Percentiles rank a stretch among this genome's conserved stretches.
Conservation (phyloP, 1,284 basidiomycete species). For the Kwoniella shivajii region DNA sequence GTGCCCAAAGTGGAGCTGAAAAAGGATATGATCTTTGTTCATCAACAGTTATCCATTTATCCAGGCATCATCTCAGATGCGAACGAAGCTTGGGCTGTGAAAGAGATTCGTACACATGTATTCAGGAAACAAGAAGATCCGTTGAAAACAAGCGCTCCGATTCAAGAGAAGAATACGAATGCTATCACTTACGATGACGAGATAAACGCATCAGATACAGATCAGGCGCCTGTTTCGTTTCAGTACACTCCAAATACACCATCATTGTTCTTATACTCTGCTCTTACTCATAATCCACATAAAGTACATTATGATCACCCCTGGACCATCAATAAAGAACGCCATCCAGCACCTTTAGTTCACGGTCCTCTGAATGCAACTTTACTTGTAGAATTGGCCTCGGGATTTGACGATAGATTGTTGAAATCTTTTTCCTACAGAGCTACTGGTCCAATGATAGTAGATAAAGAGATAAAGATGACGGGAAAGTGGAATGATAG, state of each 20-base stretch:
- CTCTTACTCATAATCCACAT: conserved; percentile 64
- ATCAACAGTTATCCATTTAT: conserved; percentile 56
- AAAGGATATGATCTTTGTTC: conserved; percentile 75
- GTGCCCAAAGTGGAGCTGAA: conserved; percentile 68
- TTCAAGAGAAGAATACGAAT: neutral
- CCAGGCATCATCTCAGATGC: conserved; percentile 56
- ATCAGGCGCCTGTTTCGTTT: conserved; percentile 53
- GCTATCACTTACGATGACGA: neutral
- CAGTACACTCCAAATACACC: conserved; percentile 67
- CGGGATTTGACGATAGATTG: conserved; percentile 43
- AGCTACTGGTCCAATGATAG: conserved; percentile 71
- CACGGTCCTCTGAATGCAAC: conserved; percentile 79
- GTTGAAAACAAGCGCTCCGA: neutral
- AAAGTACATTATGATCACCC: conserved; percentile 54
- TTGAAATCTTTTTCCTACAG: conserved; percentile 67
- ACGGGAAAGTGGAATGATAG: conserved; percentile 44
- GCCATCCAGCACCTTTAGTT: conserved; percentile 75
- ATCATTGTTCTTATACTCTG: conserved; percentile 80
- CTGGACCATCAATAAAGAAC: conserved; percentile 68
- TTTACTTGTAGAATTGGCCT: conserved; percentile 68
- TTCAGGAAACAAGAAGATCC: conserved; percentile 58
- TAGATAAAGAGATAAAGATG: conserved; percentile 63
- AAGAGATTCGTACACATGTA: conserved; percentile 73
- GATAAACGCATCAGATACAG: neutral
- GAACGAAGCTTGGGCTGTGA: conserved; percentile 61